Evolutionary conservation across 139 green algal species (phyloP).

Genomic region (Edaphochlamys debaryana): DNA sequence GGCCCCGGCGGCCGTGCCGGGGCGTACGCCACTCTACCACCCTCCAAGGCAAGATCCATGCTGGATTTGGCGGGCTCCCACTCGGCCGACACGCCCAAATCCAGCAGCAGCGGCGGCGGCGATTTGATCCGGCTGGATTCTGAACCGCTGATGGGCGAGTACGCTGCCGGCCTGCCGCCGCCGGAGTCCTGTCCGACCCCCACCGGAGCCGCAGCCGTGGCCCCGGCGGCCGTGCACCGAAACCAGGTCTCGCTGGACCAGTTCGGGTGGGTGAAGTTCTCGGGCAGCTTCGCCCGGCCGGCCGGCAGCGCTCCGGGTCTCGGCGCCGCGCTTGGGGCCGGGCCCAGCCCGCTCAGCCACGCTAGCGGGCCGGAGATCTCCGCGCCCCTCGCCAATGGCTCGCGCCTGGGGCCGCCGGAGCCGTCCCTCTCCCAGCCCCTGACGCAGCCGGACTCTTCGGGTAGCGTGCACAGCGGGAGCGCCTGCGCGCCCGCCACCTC

Average conservation of each 20-base stretch:
- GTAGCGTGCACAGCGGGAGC: too few species aligned
- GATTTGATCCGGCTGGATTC: constrained; percentile 53
- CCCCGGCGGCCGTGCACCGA: not conserved
- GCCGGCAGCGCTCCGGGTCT: not conserved
- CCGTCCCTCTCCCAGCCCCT: too few species aligned
- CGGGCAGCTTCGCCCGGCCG: constrained; percentile 7
- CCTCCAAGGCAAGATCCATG: constrained; percentile 28
- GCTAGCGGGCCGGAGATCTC: too few species aligned
- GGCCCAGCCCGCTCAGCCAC: not conserved
- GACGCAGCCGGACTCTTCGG: too few species aligned
- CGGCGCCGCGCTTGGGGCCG: not conserved
- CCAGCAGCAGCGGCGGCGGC: too few species aligned
- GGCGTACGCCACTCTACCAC: too few species aligned
- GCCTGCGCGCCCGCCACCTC: too few species aligned
- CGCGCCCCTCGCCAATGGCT: too few species aligned
- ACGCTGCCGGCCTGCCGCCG: not conserved
- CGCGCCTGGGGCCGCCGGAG: too few species aligned
- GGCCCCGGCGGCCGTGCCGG: too few species aligned
- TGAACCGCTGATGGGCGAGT: constrained; percentile 13
- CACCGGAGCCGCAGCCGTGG: not conserved
- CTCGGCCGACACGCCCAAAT: too few species aligned
- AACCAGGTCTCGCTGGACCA: constrained; percentile 26
- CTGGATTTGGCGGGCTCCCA: not conserved
- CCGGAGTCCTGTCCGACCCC: constrained; percentile 1
- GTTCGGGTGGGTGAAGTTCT: constrained; percentile 41